These are phyloP conservation scores for Avena insularis DNA, from an alignment of 176 grass and related monocot genomes.

Conservation along the genomic window DNA sequence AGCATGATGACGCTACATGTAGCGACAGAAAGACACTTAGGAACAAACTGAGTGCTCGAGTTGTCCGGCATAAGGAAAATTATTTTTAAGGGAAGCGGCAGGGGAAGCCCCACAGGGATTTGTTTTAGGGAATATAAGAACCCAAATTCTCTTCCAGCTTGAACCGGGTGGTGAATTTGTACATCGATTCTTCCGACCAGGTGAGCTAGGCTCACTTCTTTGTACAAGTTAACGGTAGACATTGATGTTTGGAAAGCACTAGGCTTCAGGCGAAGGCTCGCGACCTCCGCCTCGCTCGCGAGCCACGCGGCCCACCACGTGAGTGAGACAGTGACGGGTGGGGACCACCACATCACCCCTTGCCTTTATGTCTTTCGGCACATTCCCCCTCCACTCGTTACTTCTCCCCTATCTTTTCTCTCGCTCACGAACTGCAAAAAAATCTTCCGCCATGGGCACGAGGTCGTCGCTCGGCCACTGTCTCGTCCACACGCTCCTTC, in stretches of 20 bases:
- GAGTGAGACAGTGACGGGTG: no score
- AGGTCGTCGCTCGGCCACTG: no score
- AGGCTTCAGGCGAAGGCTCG: no score
- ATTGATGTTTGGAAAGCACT: neutral
- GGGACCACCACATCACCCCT: no score
- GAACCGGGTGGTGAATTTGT: neutral
- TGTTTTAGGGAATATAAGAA: neutral
- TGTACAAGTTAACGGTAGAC: conserved; percentile 6
- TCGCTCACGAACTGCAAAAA: no score
- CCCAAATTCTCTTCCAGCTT: neutral
- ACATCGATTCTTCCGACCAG: neutral
- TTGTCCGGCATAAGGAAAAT: neutral
- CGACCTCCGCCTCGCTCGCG: no score
- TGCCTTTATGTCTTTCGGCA: no score
- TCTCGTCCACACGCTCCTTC: no score
- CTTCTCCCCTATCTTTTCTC: no score
- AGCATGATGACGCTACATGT: conserved; percentile 12
- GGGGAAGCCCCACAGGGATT: neutral
- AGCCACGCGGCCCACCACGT: no score
- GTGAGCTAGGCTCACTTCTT: neutral
- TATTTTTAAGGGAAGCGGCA: neutral
- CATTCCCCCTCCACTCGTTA: no score
- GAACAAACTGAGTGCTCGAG: neutral
- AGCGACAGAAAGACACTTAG: neutral
- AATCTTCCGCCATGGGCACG: no score